These are phyloP conservation scores for Monosporascus cannonballus DNA, from an alignment of 2,329 filamentous ascomycete species.

Conservation along the genomic window DNA sequence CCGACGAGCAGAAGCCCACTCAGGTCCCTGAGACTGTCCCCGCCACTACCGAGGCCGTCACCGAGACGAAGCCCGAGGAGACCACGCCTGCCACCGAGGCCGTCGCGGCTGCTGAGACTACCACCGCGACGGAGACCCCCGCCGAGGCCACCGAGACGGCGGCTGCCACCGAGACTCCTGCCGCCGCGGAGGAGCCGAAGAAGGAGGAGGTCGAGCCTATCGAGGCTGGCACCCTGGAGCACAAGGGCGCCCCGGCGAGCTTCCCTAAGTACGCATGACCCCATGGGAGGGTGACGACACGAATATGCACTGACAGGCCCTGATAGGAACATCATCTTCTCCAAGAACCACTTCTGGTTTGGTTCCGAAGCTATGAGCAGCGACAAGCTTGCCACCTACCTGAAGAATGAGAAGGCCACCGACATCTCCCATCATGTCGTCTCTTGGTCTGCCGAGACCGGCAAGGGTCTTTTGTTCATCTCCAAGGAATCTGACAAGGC, in stretches of 20 bases:
- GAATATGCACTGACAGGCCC: slow-evolving; percentile 2
- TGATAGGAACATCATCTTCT: slow-evolving; percentile 77
- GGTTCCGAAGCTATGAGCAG: slow-evolving; percentile 65
- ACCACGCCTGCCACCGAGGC: slow-evolving; percentile 36
- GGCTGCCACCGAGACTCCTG: slow-evolving; percentile 33
- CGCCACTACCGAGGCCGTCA: slow-evolving; percentile 30
- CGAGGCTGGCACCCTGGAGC: slow-evolving; percentile 77
- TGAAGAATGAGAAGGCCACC: slow-evolving; percentile 82
- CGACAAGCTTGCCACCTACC: slow-evolving; percentile 69
- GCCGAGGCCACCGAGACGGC: slow-evolving; percentile 32
- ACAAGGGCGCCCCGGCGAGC: slow-evolving; percentile 79
- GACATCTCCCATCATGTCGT: slow-evolving; percentile 69
- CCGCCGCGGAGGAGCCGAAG: slow-evolving; percentile 33
- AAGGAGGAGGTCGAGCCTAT: slow-evolving; percentile 59
- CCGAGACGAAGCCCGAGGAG: slow-evolving; percentile 30
- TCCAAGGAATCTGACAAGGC: slow-evolving; percentile 82
- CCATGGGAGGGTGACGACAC: background rate
- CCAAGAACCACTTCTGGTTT: slow-evolving; percentile 93
- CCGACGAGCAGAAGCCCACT: slow-evolving; percentile 66
- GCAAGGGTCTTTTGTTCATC: slow-evolving; percentile 91
- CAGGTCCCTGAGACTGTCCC: slow-evolving; percentile 50
- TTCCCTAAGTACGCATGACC: slow-evolving; percentile 70
- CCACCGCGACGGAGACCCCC: slow-evolving; percentile 36
- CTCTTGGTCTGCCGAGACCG: slow-evolving; percentile 88
- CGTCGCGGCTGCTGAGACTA: slow-evolving; percentile 31